Conservation (phyloP, 768 basidiomycete genomes). For the Tylopilus sp. region DNA sequence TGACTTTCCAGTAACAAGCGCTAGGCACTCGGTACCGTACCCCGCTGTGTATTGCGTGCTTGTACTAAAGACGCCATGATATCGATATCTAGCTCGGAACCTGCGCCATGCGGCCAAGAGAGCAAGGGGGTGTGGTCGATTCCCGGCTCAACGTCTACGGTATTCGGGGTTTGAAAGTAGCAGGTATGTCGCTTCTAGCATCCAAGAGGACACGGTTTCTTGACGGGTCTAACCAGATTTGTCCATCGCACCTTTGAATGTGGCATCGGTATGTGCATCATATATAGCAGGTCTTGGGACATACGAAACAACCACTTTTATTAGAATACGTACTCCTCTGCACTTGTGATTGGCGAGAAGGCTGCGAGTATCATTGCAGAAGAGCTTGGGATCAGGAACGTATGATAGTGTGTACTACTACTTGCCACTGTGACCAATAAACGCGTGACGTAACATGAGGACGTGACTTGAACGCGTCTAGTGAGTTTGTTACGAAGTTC, state of each 20-base stretch:
- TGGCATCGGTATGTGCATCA: constrained; percentile 27
- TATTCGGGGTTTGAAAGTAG: constrained; percentile 53
- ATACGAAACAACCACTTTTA: background rate
- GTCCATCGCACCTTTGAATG: constrained; percentile 39
- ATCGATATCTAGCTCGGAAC: constrained; percentile 48
- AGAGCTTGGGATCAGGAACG: constrained; percentile 18
- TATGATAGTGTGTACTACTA: constrained; percentile 3
- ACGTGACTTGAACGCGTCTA: constrained; percentile 3
- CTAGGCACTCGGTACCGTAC: constrained; percentile 32
- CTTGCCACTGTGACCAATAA: constrained; percentile 14
- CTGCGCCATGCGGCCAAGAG: constrained; percentile 62
- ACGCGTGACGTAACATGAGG: constrained; percentile 33
- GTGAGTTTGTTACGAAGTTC: background rate
- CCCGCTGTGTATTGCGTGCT: background rate
- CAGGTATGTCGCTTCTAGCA: constrained; percentile 32
- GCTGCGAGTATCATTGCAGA: constrained; percentile 19
- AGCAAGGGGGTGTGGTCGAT: constrained; percentile 60
- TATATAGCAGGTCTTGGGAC: background rate
- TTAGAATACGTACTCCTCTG: constrained; percentile 25
- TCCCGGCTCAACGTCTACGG: constrained; percentile 61
- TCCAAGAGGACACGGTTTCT: background rate
- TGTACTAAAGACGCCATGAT: background rate
- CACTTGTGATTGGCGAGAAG: constrained; percentile 27
- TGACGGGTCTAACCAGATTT: constrained; percentile 25
- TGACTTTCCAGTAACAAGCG: constrained; percentile 24